Conservation (phyloP, 441 rosid genomes). For the Aquilaria agallochum region DNA sequence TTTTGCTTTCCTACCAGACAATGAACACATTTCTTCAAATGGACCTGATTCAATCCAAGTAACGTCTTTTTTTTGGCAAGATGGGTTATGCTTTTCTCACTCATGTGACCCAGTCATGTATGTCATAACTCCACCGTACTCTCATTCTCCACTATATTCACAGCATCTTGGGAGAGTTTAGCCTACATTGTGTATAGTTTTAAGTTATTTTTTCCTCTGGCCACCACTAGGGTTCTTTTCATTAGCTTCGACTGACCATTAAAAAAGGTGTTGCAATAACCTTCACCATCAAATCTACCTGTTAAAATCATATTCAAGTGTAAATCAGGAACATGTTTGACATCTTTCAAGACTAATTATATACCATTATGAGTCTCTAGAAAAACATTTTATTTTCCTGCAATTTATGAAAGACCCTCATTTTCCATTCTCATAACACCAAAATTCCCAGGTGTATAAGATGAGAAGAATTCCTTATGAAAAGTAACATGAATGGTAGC, state of each 20-base stretch:
- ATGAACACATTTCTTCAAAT: not conserved
- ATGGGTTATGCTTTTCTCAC: not conserved
- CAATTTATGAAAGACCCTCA: too few relatives aligned
- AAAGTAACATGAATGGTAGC: too few relatives aligned
- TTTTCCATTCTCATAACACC: too few relatives aligned
- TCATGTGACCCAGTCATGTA: not conserved
- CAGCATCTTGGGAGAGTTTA: too few relatives aligned
- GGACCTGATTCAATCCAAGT: not conserved
- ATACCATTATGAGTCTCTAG: not conserved
- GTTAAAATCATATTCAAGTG: not conserved
- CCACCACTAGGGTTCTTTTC: not conserved
- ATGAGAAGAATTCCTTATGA: too few relatives aligned
- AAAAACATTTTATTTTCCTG: not conserved
- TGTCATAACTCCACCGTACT: too few relatives aligned
- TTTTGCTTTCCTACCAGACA: not conserved
- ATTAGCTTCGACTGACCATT: not conserved
- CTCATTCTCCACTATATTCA: too few relatives aligned
- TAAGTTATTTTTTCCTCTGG: not conserved
- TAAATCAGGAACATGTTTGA: not conserved
- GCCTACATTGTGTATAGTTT: not conserved
- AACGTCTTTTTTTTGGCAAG: too few relatives aligned
- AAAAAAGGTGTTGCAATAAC: not conserved
- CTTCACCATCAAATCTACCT: not conserved
- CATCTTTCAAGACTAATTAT: not conserved
- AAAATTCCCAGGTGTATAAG: too few relatives aligned